A percentile compares a stretch with the other conserved stretches of the same genome.
Conservation (phyloP, 2,329 filamentous ascomycete species). For the Clonostachys byssicola region DNA sequence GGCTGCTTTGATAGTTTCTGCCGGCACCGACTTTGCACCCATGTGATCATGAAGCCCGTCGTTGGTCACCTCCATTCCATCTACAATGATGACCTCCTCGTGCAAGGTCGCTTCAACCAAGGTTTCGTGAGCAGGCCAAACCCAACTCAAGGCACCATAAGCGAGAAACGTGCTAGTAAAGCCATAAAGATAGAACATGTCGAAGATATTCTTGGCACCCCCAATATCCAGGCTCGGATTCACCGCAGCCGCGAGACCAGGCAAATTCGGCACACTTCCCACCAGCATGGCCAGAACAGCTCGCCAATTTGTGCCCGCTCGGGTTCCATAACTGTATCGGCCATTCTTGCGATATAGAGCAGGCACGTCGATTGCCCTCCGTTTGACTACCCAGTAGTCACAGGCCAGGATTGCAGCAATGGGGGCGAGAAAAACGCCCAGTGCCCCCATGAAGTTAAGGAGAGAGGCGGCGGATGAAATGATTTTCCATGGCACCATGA, state of each 20-base stretch:
- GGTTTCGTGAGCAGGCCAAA: constrained; percentile 7
- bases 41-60: background rate
- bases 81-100: constrained; percentile 1
- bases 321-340: constrained; percentile 34
- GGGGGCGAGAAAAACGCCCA: constrained; percentile 56
- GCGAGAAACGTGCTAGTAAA: constrained; percentile 4
- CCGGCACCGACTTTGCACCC: background rate
- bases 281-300: constrained; percentile 51
- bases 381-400: constrained; percentile 56
- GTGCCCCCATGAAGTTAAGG: constrained; percentile 3
- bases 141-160: constrained; percentile 5
- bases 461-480: constrained; percentile 14
- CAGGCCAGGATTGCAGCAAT: constrained; percentile 56
- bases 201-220: constrained; percentile 7
- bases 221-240: constrained; percentile 1
- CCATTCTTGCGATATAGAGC: constrained; percentile 26
- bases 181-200: constrained; percentile 9
- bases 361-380: constrained; percentile 41
- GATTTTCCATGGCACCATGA: constrained; percentile 2
- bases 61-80: background rate
- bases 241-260: constrained; percentile 36
- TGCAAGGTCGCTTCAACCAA: constrained; percentile 5
- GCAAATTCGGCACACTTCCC: constrained; percentile 50
- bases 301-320: constrained; percentile 52
- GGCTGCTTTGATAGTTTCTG: too few relatives aligned